Conservation (phyloP, 257 asterid genomes). For the Lycium barbarum region DNA sequence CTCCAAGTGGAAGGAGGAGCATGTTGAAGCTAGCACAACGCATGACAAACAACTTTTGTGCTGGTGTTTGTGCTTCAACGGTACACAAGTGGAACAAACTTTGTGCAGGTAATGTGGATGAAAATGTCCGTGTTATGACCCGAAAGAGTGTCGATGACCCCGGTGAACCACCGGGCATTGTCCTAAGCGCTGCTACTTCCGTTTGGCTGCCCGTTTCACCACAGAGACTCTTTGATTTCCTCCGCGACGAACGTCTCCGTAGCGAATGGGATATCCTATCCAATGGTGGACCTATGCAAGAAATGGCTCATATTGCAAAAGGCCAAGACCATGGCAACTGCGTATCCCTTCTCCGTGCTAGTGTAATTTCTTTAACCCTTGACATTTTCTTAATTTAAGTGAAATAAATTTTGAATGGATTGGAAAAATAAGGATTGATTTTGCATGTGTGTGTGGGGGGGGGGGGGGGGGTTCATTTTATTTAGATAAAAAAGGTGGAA, state of each 20-base stretch:
- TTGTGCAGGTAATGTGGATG: constrained; percentile 68
- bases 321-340: constrained; percentile 90
- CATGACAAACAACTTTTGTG: constrained; percentile 89
- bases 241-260: constrained; percentile 76
- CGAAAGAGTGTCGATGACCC: constrained; percentile 85
- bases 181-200: constrained; percentile 86
- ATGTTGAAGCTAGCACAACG: constrained; percentile 95
- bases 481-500: neutral
- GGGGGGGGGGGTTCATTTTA: constrained; percentile 30
- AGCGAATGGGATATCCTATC: constrained; percentile 96
- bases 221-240: constrained; percentile 75
- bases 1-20: constrained; percentile 81
- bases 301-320: constrained; percentile 90
- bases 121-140: constrained; percentile 86
- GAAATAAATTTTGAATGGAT: neutral
- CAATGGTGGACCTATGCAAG: constrained; percentile 96
- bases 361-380: constrained; percentile 45
- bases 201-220: constrained; percentile 89
- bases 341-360: constrained; percentile 86
- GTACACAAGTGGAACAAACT: constrained; percentile 92
- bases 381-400: neutral
- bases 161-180: constrained; percentile 92
- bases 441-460: constrained; percentile 18
- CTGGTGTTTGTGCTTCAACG: constrained; percentile 91
- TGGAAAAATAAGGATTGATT: neutral